Evolutionary conservation across 805 yeast species (phyloP), one percentile per base, ranked within the genome.

Genomic region (Debaryomyces castellii): DNA sequence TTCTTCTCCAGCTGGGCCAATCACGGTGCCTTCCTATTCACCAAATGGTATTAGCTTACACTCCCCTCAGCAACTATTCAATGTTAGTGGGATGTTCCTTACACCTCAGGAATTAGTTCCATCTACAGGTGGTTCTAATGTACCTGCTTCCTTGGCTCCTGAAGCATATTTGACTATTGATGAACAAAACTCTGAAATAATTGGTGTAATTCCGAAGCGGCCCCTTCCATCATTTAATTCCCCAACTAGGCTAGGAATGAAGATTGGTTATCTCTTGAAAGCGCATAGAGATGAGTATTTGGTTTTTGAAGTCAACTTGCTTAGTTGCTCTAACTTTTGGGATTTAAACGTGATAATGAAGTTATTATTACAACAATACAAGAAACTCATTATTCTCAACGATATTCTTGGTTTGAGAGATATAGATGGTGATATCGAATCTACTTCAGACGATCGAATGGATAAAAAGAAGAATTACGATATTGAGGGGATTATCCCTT

Each of bases 251-350:
- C 69, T 84, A 43, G 86, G 91, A 2, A 77, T 85, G 55, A 80
- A 81, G 50, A 81, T 88, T 1, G 94, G 94, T 0, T 86, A 82
- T 48, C 61, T 87, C 44, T 55, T 84, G 6, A 82, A 77, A 47
- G 72, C 72, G 27, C 43, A 60, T 18, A 35, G 40, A 3, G 34
- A 46, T 2, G 49, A 49, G 4, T 66, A 63, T 48, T 49, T 66
- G 43, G 70, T 77, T 3, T 76, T 82, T 49, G 94, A 87, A 54
- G 78, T 85, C 5, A 85, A 82, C 51, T 66, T 87, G 25, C 63
- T 87, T 51, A 86, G 90, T 57, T 87, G 92, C 55, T 89, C 90
- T 14, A 79, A 81, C 32, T 81, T 81, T 34, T 79, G 87, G 63
- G 76, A 80, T 45, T 71, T 81, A 1, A 73, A 72, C 16, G 75